Evolutionary conservation across 2,329 filamentous ascomycete genomes (phyloP).

Genomic region (Trichoderma brevicompactum): DNA sequence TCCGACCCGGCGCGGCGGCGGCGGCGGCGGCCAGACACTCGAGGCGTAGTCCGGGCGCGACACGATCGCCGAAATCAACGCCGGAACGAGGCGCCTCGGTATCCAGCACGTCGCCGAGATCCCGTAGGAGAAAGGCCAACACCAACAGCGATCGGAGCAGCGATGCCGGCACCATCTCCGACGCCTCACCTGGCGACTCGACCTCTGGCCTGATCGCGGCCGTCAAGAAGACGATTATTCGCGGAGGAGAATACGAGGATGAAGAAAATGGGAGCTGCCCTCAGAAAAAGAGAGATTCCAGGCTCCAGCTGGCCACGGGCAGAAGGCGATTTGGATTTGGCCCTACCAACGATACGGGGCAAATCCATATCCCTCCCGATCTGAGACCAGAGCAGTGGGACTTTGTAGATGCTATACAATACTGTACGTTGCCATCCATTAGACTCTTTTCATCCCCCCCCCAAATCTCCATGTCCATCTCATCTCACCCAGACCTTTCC

Average conservation of each 20-base stretch:
- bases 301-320: slow-evolving; percentile 6
- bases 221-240: not conserved
- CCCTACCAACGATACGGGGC: not conserved
- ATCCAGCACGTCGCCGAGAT: not conserved
- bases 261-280: not conserved
- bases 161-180: slow-evolving; percentile 19
- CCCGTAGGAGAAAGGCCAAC: not conserved
- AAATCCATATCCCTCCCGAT: slow-evolving; percentile 24
- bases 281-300: not conserved
- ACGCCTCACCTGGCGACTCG: slow-evolving; percentile 13
- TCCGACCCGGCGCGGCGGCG: not conserved
- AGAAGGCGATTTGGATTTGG: not conserved
- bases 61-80: not conserved
- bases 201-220: not conserved
- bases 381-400: slow-evolving; percentile 26
- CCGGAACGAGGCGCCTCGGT: not conserved
- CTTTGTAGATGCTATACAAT: slow-evolving; percentile 21
- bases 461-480: not conserved
- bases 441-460: not conserved
- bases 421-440: slow-evolving; percentile 6
- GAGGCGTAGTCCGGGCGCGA: not conserved
- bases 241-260: not conserved
- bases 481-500: not conserved
- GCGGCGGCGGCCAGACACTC: not conserved
- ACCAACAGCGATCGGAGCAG: slow-evolving; percentile 7